Evolutionary conservation across 164 flowering plant genomes (phyloP), one percentile per base, ranked within the genome.

Genomic region (Litsea cubeba): DNA sequence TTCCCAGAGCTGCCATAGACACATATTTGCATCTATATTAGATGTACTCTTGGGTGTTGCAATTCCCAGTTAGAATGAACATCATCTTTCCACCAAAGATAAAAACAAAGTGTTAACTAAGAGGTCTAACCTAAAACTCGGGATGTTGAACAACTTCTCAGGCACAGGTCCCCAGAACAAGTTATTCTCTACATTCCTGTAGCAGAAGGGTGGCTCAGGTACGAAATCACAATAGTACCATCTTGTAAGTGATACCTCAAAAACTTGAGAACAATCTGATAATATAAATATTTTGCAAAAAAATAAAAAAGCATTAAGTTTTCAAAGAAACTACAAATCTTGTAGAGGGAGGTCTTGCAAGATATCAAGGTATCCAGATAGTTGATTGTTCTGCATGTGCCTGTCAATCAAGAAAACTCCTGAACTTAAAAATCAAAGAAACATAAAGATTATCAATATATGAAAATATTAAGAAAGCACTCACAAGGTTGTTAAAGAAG

Each of bases 141-240:
- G 97, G 69, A 95, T 91, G 76, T 65, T 78, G 68, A 87, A 79
- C 85, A 93, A 22, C 80, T 90, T 88, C 58, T 77, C 83, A 23
- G 99, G 99, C 79, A 93, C 87, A 22, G 94, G 88, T 71, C 99
- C 99, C 76, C 84, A 74, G 74, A 95, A 95, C 32, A 74, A 78
- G 80, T 95, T 95, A 74, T 93, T 91, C 80, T 87, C 94, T 75
- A 95, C 69, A 81, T 95, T 84, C 87, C 99, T 95, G 90, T 68
- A 35, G 64, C 65, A 75, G 65, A 80, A 71, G 71, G 71, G 76
- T 26, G 17, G 4, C 70, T 71, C 28, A 50, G 63, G 35, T 71
- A 66, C 74, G n/a, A 30, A 71, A 62, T 40, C n/a, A 65, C 58
- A 22, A 73, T 46, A 76, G 25, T 57, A 72, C 22, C 60, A 71